Percentiles rank a stretch among this genome's conserved stretches.
Evolutionary conservation across 78 protist species (phyloP).

Genomic region (Chrysochromulina tobinii): DNA sequence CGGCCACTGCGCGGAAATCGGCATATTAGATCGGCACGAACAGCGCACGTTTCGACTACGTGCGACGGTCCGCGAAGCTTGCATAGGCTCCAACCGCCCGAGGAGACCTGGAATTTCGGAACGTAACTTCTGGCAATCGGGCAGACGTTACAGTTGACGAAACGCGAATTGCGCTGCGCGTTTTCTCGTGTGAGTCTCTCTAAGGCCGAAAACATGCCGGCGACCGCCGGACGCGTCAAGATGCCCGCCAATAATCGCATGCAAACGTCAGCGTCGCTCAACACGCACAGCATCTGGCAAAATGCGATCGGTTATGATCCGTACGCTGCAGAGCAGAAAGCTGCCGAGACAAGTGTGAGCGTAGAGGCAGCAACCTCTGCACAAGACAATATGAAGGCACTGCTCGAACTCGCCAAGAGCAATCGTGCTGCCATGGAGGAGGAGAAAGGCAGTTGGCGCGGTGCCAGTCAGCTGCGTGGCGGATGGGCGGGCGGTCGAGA

Average conservation of each 20-base stretch:
- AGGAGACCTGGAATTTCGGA: no score
- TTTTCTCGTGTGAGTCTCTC: no score
- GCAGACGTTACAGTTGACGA: no score
- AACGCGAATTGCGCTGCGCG: no score
- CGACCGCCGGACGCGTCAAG: background rate
- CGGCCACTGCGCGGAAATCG: no score
- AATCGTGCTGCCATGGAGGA: background rate
- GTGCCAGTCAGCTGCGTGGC: background rate
- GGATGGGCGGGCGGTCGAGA: background rate
- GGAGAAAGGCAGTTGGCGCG: background rate
- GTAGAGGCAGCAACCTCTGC: background rate
- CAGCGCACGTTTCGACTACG: no score
- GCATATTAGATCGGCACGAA: no score
- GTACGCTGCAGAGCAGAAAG: background rate
- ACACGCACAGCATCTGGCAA: slow-evolving; percentile 4
- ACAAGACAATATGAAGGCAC: background rate
- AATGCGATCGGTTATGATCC: slow-evolving; percentile 6
- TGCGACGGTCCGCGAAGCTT: no score
- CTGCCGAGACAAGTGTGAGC: background rate
- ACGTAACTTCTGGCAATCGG: no score
- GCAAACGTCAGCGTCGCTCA: background rate
- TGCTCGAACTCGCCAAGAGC: background rate
- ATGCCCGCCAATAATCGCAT: background rate
- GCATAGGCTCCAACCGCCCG: no score
- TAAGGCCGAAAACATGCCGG: background rate